A percentile compares a stretch with the other conserved stretches of the same genome.
These are phyloP conservation scores for Chenopodium suecicum DNA, from an alignment of 148 eudicot genomes.

Conservation along the genomic window DNA sequence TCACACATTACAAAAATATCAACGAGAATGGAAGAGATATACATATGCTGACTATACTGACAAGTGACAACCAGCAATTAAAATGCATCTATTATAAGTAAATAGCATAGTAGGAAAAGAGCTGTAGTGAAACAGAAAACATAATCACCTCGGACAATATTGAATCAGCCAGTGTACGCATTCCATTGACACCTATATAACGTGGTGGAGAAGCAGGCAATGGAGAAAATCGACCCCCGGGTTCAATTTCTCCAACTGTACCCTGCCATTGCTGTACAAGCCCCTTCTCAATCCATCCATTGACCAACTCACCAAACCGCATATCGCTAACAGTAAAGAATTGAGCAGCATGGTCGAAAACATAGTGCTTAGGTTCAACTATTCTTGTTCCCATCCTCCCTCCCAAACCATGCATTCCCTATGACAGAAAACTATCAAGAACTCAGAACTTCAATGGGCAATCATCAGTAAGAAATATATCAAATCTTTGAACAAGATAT, in stretches of 20 bases:
- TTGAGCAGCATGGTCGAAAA: constrained; percentile 96
- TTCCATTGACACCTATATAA: constrained; percentile 78
- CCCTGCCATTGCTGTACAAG: constrained; percentile 75
- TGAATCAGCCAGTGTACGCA: constrained; percentile 92
- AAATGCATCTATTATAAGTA: neutral
- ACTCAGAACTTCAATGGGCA: neutral
- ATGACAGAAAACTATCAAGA: constrained; percentile 14
- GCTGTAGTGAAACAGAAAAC: neutral
- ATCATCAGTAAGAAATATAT: neutral
- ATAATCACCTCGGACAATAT: constrained; percentile 66
- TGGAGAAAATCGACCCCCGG: constrained; percentile 63
- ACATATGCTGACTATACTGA: neutral
- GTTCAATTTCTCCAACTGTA: constrained; percentile 74
- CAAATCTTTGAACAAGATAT: too few species aligned
- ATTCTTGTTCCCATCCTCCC: constrained; percentile 96
- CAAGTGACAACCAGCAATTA: neutral
- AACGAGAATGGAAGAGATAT: neutral
- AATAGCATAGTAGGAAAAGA: neutral
- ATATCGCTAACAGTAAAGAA: constrained; percentile 81
- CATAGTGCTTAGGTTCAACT: constrained; percentile 58
- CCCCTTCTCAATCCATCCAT: constrained; percentile 70
- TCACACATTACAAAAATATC: neutral
- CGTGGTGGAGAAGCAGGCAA: constrained; percentile 61
- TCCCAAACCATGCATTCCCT: constrained; percentile 96
- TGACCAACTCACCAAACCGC: constrained; percentile 63